phyloP scores from a whole-genome alignment of 495 filamentous ascomycete genomes.

The Penicillium nucicola region DNA sequence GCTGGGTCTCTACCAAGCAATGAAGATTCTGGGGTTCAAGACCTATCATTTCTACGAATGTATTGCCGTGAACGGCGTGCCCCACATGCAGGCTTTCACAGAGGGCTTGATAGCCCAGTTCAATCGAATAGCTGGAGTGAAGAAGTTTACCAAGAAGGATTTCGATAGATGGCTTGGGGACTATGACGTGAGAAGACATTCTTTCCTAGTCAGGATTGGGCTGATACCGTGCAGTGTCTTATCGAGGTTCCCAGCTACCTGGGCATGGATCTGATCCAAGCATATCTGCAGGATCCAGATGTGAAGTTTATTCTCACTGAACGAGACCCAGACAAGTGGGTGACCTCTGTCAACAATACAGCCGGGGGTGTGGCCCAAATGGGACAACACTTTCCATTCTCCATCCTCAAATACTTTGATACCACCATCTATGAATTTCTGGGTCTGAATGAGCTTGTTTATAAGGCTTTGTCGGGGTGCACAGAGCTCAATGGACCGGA shows the following conservation, averaged over 20 bases:
- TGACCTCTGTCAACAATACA: constrained; percentile 19
- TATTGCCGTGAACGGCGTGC: not conserved
- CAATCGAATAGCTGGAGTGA: constrained; percentile 16
- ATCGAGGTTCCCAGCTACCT: constrained; percentile 20
- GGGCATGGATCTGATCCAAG: constrained; percentile 9
- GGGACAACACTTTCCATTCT: constrained; percentile 14
- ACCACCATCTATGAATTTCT: constrained; percentile 11
- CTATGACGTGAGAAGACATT: constrained; percentile 14
- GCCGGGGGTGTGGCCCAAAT: not conserved
- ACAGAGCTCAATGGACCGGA: not conserved
- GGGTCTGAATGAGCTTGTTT: constrained; percentile 7
- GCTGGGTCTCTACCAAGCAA: constrained; percentile 17
- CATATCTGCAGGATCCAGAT: constrained; percentile 18
- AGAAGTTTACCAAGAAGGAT: constrained; percentile 11
- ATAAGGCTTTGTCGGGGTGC: constrained; percentile 4
- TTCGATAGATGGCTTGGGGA: constrained; percentile 20
- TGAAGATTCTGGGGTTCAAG: constrained; percentile 21
- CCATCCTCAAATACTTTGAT: constrained; percentile 23
- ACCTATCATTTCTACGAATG: constrained; percentile 23
- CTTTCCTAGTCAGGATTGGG: not conserved
- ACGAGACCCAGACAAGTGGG: constrained; percentile 21
- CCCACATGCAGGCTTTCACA: constrained; percentile 17
- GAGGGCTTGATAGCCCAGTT: constrained; percentile 14
- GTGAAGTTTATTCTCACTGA: constrained; percentile 32
- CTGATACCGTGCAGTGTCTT: constrained; percentile 10